Percentiles rank a stretch among this genome's conserved stretches.
These are phyloP conservation scores for Rhytidhysteron rufulum DNA, from an alignment of 2,329 filamentous ascomycete genomes.

Conservation along the genomic window DNA sequence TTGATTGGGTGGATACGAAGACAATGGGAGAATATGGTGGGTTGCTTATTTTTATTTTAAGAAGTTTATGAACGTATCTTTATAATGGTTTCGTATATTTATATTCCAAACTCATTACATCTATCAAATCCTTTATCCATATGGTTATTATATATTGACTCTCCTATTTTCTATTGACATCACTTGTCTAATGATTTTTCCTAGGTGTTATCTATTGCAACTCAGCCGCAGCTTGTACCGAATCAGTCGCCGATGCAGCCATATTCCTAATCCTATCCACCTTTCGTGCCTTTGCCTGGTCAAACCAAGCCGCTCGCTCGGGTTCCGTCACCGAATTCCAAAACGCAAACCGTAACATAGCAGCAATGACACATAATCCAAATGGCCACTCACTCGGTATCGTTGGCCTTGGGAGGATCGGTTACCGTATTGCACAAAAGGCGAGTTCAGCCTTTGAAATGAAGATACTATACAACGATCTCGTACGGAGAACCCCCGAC, in stretches of 20 bases:
- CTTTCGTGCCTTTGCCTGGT: slow-evolving; percentile 67
- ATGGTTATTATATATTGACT: too few species aligned
- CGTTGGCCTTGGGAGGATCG: slow-evolving; percentile 63
- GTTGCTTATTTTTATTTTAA: slow-evolving; percentile 8
- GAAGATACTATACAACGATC: slow-evolving; percentile 62
- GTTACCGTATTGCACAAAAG: slow-evolving; percentile 53
- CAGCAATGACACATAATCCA: slow-evolving; percentile 60
- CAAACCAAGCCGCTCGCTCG: slow-evolving; percentile 52
- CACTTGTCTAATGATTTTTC: too few species aligned
- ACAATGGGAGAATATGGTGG: slow-evolving; percentile 58
- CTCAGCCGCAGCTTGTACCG: slow-evolving; percentile 64
- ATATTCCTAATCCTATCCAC: slow-evolving; percentile 65
- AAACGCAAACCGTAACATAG: slow-evolving; percentile 58
- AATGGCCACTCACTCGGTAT: slow-evolving; percentile 60
- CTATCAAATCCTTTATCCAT: too few species aligned
- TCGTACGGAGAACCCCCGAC: slow-evolving; percentile 46
- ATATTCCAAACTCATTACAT: too few species aligned
- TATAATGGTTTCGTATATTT: too few species aligned
- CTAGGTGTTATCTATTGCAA: slow-evolving; percentile 69
- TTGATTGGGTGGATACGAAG: slow-evolving; percentile 61
- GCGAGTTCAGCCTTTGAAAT: slow-evolving; percentile 60
- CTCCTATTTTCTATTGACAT: too few species aligned
- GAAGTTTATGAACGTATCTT: too few species aligned
- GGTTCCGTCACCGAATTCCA: slow-evolving; percentile 46
- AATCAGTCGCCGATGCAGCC: slow-evolving; percentile 69